Base-by-base conservation (phyloP, 2,329 filamentous ascomycete species). In the Trichoderma lentiforme region DNA sequence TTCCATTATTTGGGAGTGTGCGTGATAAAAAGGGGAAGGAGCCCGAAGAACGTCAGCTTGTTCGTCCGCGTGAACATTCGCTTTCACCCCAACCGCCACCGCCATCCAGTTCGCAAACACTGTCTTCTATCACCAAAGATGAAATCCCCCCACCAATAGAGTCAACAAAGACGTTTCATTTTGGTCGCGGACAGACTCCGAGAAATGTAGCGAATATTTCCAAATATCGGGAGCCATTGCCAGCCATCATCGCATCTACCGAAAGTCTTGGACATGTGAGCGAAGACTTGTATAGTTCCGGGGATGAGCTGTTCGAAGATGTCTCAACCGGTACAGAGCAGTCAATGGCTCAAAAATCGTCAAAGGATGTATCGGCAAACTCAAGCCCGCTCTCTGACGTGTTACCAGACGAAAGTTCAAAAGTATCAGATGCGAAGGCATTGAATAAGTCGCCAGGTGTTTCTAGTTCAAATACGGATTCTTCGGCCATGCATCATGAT, bases 1-100 rank as follows among this genome's bases (percentile, higher is more conserved):
- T 95, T 47, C 92, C 92, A 2, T 91, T 87, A 1, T 95, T 95
- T 79, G 92, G 92, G 21, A 94, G 92, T 76, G 85, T 95, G 26
- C 86, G 91, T 26, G 89, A 90, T 32, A 89, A 88, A 79, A 90
- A 89, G 74, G 78, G 81, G 8, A 85, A 82, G 51, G 86, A 89
- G 64, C 76, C 81, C 0, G 82, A 86, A 51, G 91, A 91, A 76
- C 84, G 89, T 3, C 85, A 87, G 0, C 81, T 91, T 61, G 88
- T 91, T 47, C 85, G 88, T 32, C 89, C 89, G 15, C 67, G 67
- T 15, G 67, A 62, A 24, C 67, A 57, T 36, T 70, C 67, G 15
- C 39, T 62, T 34, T 70, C 57, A 2, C 67, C 67, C 5, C 67
- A 62, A 43, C 60, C 57, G 61, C 21, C 7, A 32, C 67, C 26